Evolutionary conservation across 2,329 filamentous ascomycete species (phyloP).

Genomic region (Zarea fungicola): DNA sequence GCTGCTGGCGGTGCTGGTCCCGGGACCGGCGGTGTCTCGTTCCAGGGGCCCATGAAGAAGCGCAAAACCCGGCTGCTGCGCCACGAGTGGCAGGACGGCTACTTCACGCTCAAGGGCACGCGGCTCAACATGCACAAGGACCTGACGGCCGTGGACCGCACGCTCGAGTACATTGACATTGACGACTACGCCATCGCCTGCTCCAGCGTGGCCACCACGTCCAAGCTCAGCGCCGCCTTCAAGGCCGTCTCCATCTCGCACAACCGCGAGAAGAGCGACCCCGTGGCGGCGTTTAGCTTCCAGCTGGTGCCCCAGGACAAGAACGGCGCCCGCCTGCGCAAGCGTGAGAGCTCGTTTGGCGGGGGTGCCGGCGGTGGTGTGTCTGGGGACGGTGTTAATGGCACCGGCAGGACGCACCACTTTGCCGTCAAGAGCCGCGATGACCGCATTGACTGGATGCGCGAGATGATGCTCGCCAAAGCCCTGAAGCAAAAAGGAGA

Average conservation of each 20-base stretch:
- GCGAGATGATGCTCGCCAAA: slow-evolving; percentile 87
- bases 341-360: slow-evolving; percentile 45
- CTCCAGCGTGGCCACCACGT: slow-evolving; percentile 66
- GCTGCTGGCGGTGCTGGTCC: slow-evolving; percentile 31
- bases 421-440: slow-evolving; percentile 85
- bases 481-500: slow-evolving; percentile 78
- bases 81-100: slow-evolving; percentile 90
- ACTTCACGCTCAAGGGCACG: slow-evolving; percentile 77
- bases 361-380: slow-evolving; percentile 20
- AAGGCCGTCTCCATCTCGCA: slow-evolving; percentile 67
- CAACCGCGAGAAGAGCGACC: slow-evolving; percentile 47
- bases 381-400: slow-evolving; percentile 46
- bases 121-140: slow-evolving; percentile 72
- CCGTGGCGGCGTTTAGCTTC: slow-evolving; percentile 71
- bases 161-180: slow-evolving; percentile 77
- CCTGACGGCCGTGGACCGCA: slow-evolving; percentile 43
- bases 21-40: slow-evolving; percentile 24
- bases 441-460: slow-evolving; percentile 96
- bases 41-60: slow-evolving; percentile 90
- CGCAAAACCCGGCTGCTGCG: slow-evolving; percentile 83
- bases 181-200: slow-evolving; percentile 87
- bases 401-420: slow-evolving; percentile 79
- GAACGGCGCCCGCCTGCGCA: slow-evolving; percentile 49
- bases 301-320: slow-evolving; percentile 71
- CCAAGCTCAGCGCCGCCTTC: slow-evolving; percentile 83